Base-by-base conservation (phyloP, 257 asterid species). In the Solanum pennellii region DNA sequence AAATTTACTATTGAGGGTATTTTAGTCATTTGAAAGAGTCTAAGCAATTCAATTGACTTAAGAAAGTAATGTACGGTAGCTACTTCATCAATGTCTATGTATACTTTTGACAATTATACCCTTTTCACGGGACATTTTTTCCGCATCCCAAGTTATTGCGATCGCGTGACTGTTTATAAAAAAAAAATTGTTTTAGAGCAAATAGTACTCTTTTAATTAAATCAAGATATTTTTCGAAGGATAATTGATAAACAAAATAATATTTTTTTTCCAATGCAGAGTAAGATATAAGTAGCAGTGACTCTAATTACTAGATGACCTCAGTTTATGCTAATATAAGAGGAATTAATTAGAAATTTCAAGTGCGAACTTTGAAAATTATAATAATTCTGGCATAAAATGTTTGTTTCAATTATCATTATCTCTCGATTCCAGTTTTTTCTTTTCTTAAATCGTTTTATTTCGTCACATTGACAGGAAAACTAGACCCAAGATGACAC, bases 401-500 rank as follows among this genome's bases (percentile, higher is more conserved):
- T 59, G 9, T 59, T 20, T 59, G 2, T n/a, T 62, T n/a, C 2
- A n/a, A 2, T 62, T n/a, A n/a, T 11, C 71, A n/a, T 62, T 5
- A 1, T 62, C 6, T n/a, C 8, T 62, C 11, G 31, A 62, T 62
- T 62, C 8, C 8, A n/a, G 8, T n/a, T 62, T 62, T 16, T 16
- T 16, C 4, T 62, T 62, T 62, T n/a, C n/a, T 60, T 4, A 23
- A 62, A 62, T 23, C 3, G 2, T 23, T n/a, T 62, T 62, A 62
- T 5, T 80, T 82, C 2, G 12, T 77, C 83, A n/a, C 14, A 23
- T 25, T 45, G 42, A 85, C 97, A 96, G 99, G 94, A 93, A 91
- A 89, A 89, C 94, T 23, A 89, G 98, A 82, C 98, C 96, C 23
- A 89, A 86, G 87, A 66, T 96, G 90, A 95, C 96, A 25, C 8